Evolutionary conservation across 1,284 basidiomycete genomes (phyloP).

Genomic region (Ganoderma sinense): DNA sequence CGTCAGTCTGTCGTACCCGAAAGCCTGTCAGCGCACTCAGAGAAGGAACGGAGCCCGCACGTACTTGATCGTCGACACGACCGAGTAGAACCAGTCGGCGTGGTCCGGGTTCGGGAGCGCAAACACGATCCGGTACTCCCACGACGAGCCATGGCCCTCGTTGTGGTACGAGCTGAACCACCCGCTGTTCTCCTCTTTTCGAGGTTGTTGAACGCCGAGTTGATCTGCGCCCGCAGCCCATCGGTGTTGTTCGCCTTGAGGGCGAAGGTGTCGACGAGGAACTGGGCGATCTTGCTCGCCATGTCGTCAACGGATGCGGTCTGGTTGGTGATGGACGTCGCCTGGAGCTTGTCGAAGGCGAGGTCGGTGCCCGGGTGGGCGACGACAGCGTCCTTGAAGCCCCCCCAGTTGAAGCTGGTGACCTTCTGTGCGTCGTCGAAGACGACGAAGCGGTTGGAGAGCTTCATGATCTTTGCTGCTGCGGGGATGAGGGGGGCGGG

Average conservation of each 20-base stretch:
- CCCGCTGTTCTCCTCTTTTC: not conserved
- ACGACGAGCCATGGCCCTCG: not conserved
- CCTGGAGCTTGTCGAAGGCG: not conserved
- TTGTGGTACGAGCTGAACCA: not conserved
- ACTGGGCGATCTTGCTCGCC: not conserved
- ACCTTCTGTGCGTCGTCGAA: not conserved
- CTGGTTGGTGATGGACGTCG: not conserved
- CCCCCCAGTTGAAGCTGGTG: not conserved
- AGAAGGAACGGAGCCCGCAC: not conserved
- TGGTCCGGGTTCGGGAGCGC: not conserved
- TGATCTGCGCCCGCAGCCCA: not conserved
- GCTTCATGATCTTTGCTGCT: not conserved
- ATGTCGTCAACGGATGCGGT: not conserved
- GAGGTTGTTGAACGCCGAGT: not conserved
- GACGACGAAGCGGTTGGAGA: not conserved
- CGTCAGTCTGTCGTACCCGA: not conserved
- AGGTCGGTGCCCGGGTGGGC: not conserved
- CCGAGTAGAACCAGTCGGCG: not conserved
- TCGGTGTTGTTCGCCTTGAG: not conserved
- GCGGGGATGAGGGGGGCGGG: not conserved
- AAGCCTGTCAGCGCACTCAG: not conserved
- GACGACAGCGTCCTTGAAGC: conserved; percentile 1
- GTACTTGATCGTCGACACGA: not conserved
- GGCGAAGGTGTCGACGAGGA: not conserved
- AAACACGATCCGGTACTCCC: not conserved